Percentiles rank a stretch among this genome's conserved stretches.
These are phyloP conservation scores for Vaccinium vitisidaea DNA, from an alignment of 148 eudicot genomes.

Conservation along the genomic window DNA sequence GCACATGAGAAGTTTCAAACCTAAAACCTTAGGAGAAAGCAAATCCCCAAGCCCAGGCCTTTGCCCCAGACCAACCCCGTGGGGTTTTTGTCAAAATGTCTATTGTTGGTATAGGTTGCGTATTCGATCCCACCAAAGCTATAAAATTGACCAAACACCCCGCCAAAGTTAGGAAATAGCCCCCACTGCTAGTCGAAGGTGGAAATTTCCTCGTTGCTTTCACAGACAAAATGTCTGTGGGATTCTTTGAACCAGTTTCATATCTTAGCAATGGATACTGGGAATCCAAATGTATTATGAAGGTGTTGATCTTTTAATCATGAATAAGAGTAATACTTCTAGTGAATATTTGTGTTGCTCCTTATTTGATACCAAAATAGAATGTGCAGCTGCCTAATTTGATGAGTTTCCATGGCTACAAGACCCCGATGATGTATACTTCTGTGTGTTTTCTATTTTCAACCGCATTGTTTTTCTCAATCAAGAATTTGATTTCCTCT, in stretches of 20 bases:
- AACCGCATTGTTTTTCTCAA: background rate
- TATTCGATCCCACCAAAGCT: background rate
- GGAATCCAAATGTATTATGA: background rate
- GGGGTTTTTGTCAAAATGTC: background rate
- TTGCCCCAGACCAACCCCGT: too few species aligned
- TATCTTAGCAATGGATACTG: background rate
- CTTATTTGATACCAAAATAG: background rate
- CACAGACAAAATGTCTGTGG: background rate
- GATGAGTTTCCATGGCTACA: background rate
- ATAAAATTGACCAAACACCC: background rate
- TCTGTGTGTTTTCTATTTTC: background rate
- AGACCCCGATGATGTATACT: background rate
- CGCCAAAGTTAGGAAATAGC: background rate
- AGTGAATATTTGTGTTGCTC: background rate
- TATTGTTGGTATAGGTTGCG: background rate
- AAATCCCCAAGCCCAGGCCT: too few species aligned
- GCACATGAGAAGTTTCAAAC: too few species aligned
- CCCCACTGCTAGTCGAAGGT: background rate
- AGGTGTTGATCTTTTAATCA: background rate
- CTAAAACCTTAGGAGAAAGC: too few species aligned
- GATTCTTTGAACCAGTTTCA: background rate
- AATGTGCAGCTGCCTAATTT: background rate
- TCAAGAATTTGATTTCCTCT: conserved; percentile 12
- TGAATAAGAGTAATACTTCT: background rate
- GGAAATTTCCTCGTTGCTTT: background rate